Evolutionary conservation across 75 land plant genomes (phyloP).

Genomic region (Pinus tabuliformis): DNA sequence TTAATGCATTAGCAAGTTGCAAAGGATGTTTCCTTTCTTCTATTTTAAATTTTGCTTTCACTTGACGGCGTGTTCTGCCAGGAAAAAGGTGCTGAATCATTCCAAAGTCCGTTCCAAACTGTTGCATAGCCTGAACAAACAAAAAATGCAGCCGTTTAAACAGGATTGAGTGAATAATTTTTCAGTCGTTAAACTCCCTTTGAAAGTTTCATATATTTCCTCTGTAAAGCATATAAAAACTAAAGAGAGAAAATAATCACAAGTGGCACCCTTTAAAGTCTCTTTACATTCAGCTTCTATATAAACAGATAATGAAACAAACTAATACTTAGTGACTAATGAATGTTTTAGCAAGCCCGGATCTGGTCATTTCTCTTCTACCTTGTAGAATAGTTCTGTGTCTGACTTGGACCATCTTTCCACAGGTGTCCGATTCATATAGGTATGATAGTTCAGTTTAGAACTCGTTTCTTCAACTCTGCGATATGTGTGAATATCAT

Average conservation of each 20-base stretch:
- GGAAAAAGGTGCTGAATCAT: slow-evolving; percentile 86
- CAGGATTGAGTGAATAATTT: background rate
- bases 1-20: slow-evolving; percentile 54
- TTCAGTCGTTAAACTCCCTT: background rate
- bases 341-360: background rate
- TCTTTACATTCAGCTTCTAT: background rate
- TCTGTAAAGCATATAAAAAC: background rate
- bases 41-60: slow-evolving; percentile 70
- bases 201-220: slow-evolving; percentile 10
- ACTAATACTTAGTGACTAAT: background rate
- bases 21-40: slow-evolving; percentile 70
- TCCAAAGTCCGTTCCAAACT: slow-evolving; percentile 89
- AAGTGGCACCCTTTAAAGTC: background rate
- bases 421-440: slow-evolving; percentile 46
- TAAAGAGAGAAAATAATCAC: background rate
- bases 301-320: background rate
- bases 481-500: slow-evolving; percentile 25
- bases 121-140: slow-evolving; percentile 58
- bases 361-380: slow-evolving; percentile 12
- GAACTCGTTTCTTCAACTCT: slow-evolving; percentile 41
- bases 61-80: slow-evolving; percentile 66
- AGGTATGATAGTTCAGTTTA: slow-evolving; percentile 76
- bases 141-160: background rate
- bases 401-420: slow-evolving; percentile 71
- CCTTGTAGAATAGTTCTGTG: slow-evolving; percentile 90